phyloP scores from a whole-genome alignment of 2,329 filamentous ascomycete species.

The Aspergillus persii region DNA sequence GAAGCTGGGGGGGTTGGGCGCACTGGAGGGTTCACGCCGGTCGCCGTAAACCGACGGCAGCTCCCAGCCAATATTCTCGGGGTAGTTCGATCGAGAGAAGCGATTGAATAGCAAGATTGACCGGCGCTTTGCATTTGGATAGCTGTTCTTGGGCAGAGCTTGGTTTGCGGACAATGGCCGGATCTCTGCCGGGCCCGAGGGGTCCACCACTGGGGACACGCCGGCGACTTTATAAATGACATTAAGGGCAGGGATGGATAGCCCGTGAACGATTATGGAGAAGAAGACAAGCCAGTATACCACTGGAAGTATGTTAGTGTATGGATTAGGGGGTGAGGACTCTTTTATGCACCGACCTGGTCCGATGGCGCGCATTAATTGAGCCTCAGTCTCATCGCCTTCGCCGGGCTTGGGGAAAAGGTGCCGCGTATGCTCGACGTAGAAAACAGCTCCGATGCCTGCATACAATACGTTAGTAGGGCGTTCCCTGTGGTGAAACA shows the following conservation, averaged over 20 bases:
- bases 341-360: background rate
- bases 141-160: conserved; percentile 1
- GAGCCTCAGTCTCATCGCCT: background rate
- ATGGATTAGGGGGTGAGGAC: background rate
- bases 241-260: conserved; percentile 1
- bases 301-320: background rate
- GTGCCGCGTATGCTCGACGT: conserved; percentile 3
- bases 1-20: background rate
- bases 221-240: background rate
- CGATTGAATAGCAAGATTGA: conserved; percentile 1
- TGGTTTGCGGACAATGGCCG: background rate
- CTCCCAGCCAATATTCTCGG: background rate
- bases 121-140: background rate
- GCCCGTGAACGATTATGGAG: conserved; percentile 3
- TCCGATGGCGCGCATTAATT: background rate
- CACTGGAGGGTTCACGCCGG: background rate
- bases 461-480: background rate
- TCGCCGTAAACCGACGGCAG: background rate
- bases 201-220: conserved; percentile 2
- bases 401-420: conserved; percentile 1
- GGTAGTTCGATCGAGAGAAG: conserved; percentile 1
- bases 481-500: background rate
- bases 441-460: conserved; percentile 4
- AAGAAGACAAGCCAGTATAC: conserved; percentile 5
- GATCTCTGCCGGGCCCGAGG: conserved; percentile 1